Conservation (phyloP, 371 early-diverging fungal genomes). For the Mucor sp. region DNA sequence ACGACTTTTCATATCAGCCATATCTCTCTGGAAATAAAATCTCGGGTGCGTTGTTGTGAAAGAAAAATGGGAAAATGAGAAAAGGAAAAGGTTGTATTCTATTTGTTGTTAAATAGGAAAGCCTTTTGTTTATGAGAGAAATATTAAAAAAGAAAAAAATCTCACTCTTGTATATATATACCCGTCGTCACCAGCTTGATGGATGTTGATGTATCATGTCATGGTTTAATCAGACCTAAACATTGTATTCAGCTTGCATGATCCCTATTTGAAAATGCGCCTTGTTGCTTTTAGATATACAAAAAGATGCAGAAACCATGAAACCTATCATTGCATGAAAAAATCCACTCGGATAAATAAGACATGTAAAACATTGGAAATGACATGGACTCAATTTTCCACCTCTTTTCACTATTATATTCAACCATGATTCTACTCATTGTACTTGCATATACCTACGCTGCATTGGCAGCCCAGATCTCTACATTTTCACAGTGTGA, state of each 20-base stretch:
- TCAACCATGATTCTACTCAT: not conserved
- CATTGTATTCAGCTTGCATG: not conserved
- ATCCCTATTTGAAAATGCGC: not conserved
- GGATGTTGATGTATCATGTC: not conserved
- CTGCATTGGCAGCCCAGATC: not conserved
- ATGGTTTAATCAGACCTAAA: not conserved
- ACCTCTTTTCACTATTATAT: not conserved
- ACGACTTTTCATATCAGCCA: not conserved
- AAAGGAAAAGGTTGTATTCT: not conserved
- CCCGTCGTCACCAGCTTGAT: not conserved
- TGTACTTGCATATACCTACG: not conserved
- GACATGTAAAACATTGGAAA: not conserved
- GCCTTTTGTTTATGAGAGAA: not conserved
- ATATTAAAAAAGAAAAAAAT: not conserved
- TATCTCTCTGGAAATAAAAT: not conserved
- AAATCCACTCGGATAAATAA: not conserved
- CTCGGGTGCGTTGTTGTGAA: not conserved
- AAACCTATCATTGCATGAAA: not conserved
- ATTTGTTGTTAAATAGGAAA: not conserved
- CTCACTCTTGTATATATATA: not conserved
- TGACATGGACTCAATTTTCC: not conserved
- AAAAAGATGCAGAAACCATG: not conserved
- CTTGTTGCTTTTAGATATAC: not conserved
- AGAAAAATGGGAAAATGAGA: not conserved
- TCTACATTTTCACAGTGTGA: conserved; percentile 19